phyloP scores from a whole-genome alignment of 1,284 basidiomycete genomes.

The Fomitopsis schrenkii region DNA sequence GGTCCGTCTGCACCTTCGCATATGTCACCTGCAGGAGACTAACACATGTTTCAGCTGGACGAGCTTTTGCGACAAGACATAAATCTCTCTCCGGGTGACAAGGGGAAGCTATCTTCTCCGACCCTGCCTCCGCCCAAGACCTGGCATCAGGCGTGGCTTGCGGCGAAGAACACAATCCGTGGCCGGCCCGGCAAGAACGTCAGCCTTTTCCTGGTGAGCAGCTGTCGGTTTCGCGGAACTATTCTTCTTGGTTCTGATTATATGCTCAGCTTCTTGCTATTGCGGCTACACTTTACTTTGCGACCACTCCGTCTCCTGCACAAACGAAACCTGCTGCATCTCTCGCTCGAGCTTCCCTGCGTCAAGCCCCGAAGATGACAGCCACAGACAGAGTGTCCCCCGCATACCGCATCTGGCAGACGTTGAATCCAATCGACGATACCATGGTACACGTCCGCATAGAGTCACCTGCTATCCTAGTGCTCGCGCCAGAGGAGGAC shows the following conservation, averaged over 20 bases:
- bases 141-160: conserved; percentile 40
- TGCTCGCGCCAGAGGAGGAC: conserved; percentile 46
- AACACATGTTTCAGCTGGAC: conserved; percentile 50
- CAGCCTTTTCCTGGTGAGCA: conserved; percentile 70
- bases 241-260: neutral
- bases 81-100: conserved; percentile 38
- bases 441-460: conserved; percentile 76
- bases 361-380: conserved; percentile 27
- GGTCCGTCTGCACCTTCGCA: conserved; percentile 34
- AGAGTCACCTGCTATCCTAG: conserved; percentile 75
- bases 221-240: neutral
- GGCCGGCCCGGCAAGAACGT: conserved; percentile 79
- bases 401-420: conserved; percentile 74
- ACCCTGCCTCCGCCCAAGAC: conserved; percentile 38
- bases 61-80: conserved; percentile 72
- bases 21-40: neutral
- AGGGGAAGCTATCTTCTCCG: conserved; percentile 23
- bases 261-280: conserved; percentile 62
- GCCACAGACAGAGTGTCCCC: conserved; percentile 33
- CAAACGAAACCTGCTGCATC: conserved; percentile 29
- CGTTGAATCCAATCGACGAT: conserved; percentile 72
- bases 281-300: conserved; percentile 68
- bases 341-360: conserved; percentile 32
- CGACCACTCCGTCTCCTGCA: conserved; percentile 49
- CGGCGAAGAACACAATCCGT: conserved; percentile 49